A percentile compares a stretch with the other conserved stretches of the same genome.
Evolutionary conservation across 176 grass and related monocot species (phyloP).

Genomic region (Raddia distichophylla): DNA sequence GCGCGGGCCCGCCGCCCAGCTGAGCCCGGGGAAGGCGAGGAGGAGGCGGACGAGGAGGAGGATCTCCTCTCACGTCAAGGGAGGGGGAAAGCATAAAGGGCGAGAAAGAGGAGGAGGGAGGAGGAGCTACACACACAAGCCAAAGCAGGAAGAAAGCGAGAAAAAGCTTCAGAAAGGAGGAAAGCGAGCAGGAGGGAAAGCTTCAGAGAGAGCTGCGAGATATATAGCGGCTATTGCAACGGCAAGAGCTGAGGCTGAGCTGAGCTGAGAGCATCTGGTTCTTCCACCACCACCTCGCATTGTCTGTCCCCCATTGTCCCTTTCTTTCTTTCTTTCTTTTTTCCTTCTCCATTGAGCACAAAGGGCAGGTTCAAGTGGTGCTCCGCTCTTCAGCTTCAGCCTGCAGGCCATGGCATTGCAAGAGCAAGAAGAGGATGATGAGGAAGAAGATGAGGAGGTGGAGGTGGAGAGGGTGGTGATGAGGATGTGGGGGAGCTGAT

Average conservation of each 20-base stretch:
- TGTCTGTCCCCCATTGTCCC: neutral
- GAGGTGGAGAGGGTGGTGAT: neutral
- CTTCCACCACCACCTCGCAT: conserved; percentile 27
- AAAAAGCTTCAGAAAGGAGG: conserved; percentile 36
- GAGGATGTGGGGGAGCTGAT: conserved; percentile 39
- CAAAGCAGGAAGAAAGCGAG: conserved; percentile 19
- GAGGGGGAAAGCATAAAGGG: conserved; percentile 54
- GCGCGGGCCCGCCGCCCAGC: conserved; percentile 32
- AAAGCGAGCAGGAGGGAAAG: conserved; percentile 9
- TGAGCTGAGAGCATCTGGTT: conserved; percentile 34
- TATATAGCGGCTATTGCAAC: conserved; percentile 1
- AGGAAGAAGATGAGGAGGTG: neutral
- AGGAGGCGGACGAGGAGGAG: conserved; percentile 21
- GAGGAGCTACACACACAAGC: conserved; percentile 23
- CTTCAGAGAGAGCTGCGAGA: conserved; percentile 7
- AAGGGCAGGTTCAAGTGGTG: neutral
- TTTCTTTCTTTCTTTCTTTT: neutral
- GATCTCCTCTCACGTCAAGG: conserved; percentile 54
- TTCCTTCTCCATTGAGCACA: neutral
- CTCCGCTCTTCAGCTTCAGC: neutral
- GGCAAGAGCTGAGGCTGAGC: neutral
- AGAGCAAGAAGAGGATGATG: conserved; percentile 28
- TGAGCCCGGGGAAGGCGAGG: conserved; percentile 1
- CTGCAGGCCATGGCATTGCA: conserved; percentile 47
- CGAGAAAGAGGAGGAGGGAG: neutral